Conservation (phyloP, 768 basidiomycete genomes). For the Tylopilus rubrobrunneus region DNA sequence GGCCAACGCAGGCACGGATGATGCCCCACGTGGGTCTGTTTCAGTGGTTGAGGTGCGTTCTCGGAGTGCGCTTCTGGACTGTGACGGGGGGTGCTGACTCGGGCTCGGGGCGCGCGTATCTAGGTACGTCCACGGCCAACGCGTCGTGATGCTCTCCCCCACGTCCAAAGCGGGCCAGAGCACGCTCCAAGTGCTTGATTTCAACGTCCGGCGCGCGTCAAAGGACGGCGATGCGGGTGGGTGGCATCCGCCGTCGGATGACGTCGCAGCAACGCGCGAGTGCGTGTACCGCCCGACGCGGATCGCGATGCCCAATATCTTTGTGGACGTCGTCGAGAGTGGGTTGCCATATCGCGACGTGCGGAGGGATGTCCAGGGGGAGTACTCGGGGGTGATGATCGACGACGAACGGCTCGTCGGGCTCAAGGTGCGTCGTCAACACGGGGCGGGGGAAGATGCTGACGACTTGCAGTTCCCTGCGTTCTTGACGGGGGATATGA, state of each 20-base stretch:
- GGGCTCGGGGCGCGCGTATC: background rate
- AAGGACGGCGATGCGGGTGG: background rate
- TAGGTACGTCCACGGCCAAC: slow-evolving; percentile 42
- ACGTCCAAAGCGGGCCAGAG: slow-evolving; percentile 3
- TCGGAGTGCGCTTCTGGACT: no score
- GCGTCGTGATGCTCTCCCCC: slow-evolving; percentile 31
- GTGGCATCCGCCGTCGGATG: no score
- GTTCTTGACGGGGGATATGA: slow-evolving; percentile 31
- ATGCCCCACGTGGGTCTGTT: slow-evolving; percentile 27
- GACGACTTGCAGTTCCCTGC: slow-evolving; percentile 18
- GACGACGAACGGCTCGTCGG: slow-evolving; percentile 41
- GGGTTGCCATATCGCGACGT: slow-evolving; percentile 31
- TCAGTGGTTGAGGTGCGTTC: slow-evolving; percentile 39
- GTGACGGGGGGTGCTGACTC: background rate
- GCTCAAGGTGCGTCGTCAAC: slow-evolving; percentile 32
- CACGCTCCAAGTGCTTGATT: slow-evolving; percentile 28
- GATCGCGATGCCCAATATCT: slow-evolving; percentile 18
- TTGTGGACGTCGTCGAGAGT: slow-evolving; percentile 25
- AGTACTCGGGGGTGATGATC: slow-evolving; percentile 40
- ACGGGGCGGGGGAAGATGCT: background rate
- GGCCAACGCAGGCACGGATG: slow-evolving; percentile 32
- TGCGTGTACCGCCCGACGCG: slow-evolving; percentile 10
- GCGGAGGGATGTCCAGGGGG: slow-evolving; percentile 17
- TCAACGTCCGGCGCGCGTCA: slow-evolving; percentile 22
- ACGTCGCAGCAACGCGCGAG: background rate